phyloP scores from a whole-genome alignment of 2,329 filamentous ascomycete genomes.

The Alternaria brassicicola region DNA sequence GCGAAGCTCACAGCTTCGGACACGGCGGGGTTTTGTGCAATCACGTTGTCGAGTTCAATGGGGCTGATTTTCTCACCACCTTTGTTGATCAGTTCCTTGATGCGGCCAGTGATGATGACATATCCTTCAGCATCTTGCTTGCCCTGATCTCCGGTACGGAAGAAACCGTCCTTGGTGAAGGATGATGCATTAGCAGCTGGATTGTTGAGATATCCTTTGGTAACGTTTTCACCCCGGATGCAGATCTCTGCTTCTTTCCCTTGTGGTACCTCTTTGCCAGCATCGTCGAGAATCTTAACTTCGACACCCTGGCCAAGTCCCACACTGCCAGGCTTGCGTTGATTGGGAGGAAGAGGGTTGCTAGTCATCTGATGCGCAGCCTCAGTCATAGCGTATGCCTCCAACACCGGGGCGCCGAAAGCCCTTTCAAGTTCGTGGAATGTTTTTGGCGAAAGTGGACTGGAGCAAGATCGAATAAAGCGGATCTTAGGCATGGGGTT shows the following conservation, averaged over 20 bases:
- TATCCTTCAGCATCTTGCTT: constrained; percentile 81
- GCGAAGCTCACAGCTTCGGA: constrained; percentile 84
- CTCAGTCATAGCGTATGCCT: constrained; percentile 93
- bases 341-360: constrained; percentile 65
- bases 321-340: constrained; percentile 81
- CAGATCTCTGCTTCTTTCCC: constrained; percentile 81
- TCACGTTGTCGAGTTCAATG: constrained; percentile 83
- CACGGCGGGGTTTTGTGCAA: constrained; percentile 74
- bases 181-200: constrained; percentile 73
- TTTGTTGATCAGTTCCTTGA: constrained; percentile 93
- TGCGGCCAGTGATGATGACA: constrained; percentile 84
- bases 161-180: constrained; percentile 78
- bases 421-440: constrained; percentile 79
- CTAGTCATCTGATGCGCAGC: constrained; percentile 86
- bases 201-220: constrained; percentile 85
- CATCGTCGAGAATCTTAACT: constrained; percentile 74
- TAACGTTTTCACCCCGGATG: constrained; percentile 82
- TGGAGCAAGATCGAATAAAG: constrained; percentile 88
- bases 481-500: constrained; percentile 73
- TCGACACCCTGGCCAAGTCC: constrained; percentile 85
- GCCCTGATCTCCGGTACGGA: constrained; percentile 87
- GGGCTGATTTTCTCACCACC: constrained; percentile 89
- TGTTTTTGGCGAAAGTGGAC: constrained; percentile 78
- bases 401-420: constrained; percentile 80
- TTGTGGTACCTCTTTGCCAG: constrained; percentile 70